A percentile compares a stretch with the other conserved stretches of the same genome.
phyloP scores from a whole-genome alignment of 176 grass and related monocot genomes.

The Puccinellia tenuiflora region DNA sequence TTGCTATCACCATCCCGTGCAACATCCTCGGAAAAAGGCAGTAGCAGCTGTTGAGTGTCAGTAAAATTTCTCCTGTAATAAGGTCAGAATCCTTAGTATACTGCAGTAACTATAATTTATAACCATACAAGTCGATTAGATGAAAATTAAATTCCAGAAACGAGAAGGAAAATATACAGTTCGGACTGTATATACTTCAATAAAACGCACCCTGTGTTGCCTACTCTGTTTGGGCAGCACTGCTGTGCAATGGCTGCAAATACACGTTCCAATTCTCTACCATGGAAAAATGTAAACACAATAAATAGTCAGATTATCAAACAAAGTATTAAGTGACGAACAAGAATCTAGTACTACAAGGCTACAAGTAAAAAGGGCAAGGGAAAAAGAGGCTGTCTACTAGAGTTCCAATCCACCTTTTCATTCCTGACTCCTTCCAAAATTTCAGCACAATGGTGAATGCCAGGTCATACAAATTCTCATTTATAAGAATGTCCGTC shows the following conservation, averaged over 20 bases:
- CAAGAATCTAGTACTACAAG: neutral
- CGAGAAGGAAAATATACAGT: neutral
- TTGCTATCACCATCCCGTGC: conserved; percentile 34
- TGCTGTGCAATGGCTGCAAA: conserved; percentile 78
- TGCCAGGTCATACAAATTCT: conserved; percentile 77
- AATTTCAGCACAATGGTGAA: conserved; percentile 88
- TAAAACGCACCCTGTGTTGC: conserved; percentile 32
- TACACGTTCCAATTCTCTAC: conserved; percentile 78
- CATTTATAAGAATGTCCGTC: conserved; percentile 75
- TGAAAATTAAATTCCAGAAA: neutral
- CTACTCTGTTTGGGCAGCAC: conserved; percentile 61
- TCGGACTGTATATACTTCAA: too few species aligned
- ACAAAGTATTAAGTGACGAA: conserved; percentile 8
- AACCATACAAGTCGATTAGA: neutral
- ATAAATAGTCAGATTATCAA: conserved; percentile 3
- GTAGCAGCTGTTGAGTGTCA: conserved; percentile 39
- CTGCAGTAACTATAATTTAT: neutral
- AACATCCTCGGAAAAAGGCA: conserved; percentile 57
- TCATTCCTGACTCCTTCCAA: conserved; percentile 74
- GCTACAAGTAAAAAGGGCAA: neutral
- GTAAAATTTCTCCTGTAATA: conserved; percentile 56
- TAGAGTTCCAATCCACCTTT: conserved; percentile 41
- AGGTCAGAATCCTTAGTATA: conserved; percentile 8
- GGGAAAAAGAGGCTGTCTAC: conserved; percentile 3
- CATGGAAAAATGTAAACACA: neutral